A percentile compares a stretch with the other conserved stretches of the same genome.
Conservation (phyloP, 768 basidiomycete genomes). For the Multifurca ochricompacta region DNA sequence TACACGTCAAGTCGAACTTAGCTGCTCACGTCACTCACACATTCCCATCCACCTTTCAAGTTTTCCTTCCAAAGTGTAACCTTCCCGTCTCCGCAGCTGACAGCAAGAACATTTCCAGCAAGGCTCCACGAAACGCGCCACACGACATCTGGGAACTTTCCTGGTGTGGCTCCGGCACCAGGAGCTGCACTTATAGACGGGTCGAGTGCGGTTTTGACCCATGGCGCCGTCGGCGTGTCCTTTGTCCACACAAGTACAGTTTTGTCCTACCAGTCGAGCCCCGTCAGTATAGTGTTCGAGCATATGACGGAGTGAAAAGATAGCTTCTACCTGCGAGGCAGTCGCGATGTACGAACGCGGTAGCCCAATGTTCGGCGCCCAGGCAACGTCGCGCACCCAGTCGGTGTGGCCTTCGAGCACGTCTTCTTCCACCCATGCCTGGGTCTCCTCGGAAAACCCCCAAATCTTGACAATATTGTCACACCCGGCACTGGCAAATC, state of each 20-base stretch:
- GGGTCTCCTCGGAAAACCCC: slow-evolving; percentile 80
- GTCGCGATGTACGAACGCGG: slow-evolving; percentile 94
- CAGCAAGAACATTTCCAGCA: slow-evolving; percentile 91
- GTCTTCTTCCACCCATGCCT: slow-evolving; percentile 89
- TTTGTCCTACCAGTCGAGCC: slow-evolving; percentile 45
- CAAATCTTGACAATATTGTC: slow-evolving; percentile 95
- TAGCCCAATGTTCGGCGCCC: slow-evolving; percentile 95
- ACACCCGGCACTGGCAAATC: slow-evolving; percentile 93
- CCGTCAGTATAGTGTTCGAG: not conserved
- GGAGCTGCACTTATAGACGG: slow-evolving; percentile 46
- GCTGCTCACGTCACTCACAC: slow-evolving; percentile 90
- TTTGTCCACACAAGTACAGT: slow-evolving; percentile 91
- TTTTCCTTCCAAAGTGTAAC: slow-evolving; percentile 99
- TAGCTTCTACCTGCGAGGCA: slow-evolving; percentile 64
- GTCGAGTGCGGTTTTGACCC: slow-evolving; percentile 77
- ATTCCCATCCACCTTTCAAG: slow-evolving; percentile 91
- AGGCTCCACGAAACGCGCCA: slow-evolving; percentile 99
- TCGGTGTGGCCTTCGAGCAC: slow-evolving; percentile 87
- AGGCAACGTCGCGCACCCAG: slow-evolving; percentile 98
- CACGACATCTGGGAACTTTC: slow-evolving; percentile 93
- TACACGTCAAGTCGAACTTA: slow-evolving; percentile 30
- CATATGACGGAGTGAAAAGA: not conserved
- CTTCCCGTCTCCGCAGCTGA: slow-evolving; percentile 96
- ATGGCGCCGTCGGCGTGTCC: slow-evolving; percentile 61
- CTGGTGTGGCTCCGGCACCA: slow-evolving; percentile 40